Evolutionary conservation across 2,329 filamentous ascomycete species (phyloP).

Genomic region (Trichoderma sp.): DNA sequence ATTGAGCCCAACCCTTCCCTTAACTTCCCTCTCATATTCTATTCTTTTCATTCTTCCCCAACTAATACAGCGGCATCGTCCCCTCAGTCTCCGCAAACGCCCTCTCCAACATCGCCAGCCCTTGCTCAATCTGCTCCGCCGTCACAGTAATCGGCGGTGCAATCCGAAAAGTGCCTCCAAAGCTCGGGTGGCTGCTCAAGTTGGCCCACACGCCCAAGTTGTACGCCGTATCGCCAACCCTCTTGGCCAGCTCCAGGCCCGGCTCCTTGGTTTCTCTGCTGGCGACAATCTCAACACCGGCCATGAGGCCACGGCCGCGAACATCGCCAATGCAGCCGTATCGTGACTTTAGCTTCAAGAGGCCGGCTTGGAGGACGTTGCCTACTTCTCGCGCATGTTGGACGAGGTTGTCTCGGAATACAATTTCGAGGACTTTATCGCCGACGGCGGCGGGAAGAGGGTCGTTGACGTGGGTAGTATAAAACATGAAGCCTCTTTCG

Average conservation of each 20-base stretch:
- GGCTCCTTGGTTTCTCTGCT: conserved; percentile 51
- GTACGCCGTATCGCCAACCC: conserved; percentile 50
- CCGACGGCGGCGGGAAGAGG: conserved; percentile 62
- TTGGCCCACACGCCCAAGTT: conserved; percentile 59
- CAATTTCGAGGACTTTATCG: conserved; percentile 62
- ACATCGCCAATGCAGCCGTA: conserved; percentile 65
- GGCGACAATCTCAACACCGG: conserved; percentile 59
- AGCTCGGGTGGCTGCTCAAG: conserved; percentile 54
- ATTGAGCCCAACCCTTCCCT: not conserved
- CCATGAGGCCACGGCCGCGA: conserved; percentile 59
- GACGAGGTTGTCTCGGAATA: conserved; percentile 57
- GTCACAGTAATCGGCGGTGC: conserved; percentile 62
- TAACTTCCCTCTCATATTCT: not conserved
- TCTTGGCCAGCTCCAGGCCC: conserved; percentile 49
- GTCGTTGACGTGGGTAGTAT: conserved; percentile 65
- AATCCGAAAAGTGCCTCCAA: conserved; percentile 60
- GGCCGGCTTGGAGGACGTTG: conserved; percentile 47
- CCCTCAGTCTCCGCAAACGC: conserved; percentile 47
- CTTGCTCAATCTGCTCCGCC: conserved; percentile 51
- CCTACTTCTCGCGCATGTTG: conserved; percentile 48
- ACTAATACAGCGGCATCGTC: conserved; percentile 35
- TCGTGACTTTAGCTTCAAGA: conserved; percentile 48
- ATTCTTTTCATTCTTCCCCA: not conserved
- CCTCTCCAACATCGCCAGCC: conserved; percentile 57
- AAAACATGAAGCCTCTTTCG: conserved; percentile 56